Base-by-base conservation (phyloP, 2,329 filamentous ascomycete species). In the Aspergillus sp. region DNA sequence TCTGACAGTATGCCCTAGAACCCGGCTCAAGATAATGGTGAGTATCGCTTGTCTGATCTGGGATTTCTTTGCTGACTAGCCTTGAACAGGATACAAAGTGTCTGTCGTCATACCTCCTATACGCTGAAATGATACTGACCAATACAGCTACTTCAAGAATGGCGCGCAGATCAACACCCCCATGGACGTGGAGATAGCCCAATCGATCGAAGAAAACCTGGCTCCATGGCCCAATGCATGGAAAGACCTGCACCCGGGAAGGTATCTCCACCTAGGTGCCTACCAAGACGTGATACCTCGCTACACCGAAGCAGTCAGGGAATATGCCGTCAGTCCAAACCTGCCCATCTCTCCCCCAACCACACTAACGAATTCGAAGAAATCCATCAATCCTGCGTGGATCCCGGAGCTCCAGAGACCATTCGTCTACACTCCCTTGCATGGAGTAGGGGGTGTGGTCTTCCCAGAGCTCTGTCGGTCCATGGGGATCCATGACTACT, bases 111-210 rank as follows among this genome's bases (percentile, higher is more conserved):
- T 24, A 22, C 49, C 19, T 45, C 22, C 19, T 42, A 35, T 42
- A 17, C 7, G 32, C 53, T 50, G 22, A 32, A 13, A 38, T 13
- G 20, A 20, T 47, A 53, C 64, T 70, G 46, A 71, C 59, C 30
- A 33, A 26, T 19, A 20, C 59, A 76, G 73, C 8, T 87, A 86
- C 69, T 85, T 81, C 73, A 74, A 73, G 14, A 86, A 85, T 61
- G 84, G 83, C 2, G 84, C 82, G 60, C 84, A 87, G 64, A 86
- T 87, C 57, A 84, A 86, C 49, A 78, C 82, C 9, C 84, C 84
- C 3, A 79, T 82, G 55, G 84, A 86, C 58, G 71, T 63, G 17
- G 79, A 80, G 26, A 87, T 87, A 50, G 79, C 82, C 4, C 69
- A 71, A 33, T 76, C 78, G 2, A 87, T 87, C 46, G 68, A 76